Base-by-base conservation (phyloP, 2,329 filamentous ascomycete species). In the Aureobasidium melanogenum region DNA sequence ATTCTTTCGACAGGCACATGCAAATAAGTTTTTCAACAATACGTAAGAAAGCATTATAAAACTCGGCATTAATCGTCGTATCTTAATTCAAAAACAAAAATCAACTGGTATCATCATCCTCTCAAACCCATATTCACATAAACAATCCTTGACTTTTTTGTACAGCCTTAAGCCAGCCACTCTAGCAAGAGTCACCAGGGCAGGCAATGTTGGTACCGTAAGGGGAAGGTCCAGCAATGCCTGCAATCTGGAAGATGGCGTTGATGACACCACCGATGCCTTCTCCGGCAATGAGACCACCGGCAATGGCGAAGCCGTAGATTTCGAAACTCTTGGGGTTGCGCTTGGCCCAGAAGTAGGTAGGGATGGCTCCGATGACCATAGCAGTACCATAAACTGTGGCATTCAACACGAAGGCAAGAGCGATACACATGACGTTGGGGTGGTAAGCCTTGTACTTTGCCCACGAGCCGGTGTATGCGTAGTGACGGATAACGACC, bases 181-280 rank as follows among this genome's bases (percentile, higher is more conserved):
- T 65, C 61, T 71, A 73, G 61, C 71, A 73, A 24, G 61, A 39
- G n/a, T 66, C 63, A 41, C 64, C 72, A 1, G 77, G 77, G 61
- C 77, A 80, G 2, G 70, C 77, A 56, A 76, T 67, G 39, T 73
- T 68, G 0, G 71, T 73, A 14, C 78, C 78, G 61, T 79, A 75
- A 0, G 68, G 67, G 44, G 70, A 69, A 15, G 70, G 69, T 9
- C 77, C 76, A 15, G 70, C 66, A 61, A 77, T 75, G 28, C 74
- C 74, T 1, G 72, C 74, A 57, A 80, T 74, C 66, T 80, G 74
- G 68, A 80, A 75, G 38, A 80, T 69, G 2, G 84, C 83, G 64
- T 84, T 84, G 62, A 86, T 68, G n/a, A 85, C 82, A 64, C 84
- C 84, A 36, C 84, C 84, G 59, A 86, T 79, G 60, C 84, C 84